A percentile compares a stretch with the other conserved stretches of the same genome.
These are phyloP conservation scores for Drosera capensis DNA, from an alignment of 148 eudicot genomes.

Conservation along the genomic window DNA sequence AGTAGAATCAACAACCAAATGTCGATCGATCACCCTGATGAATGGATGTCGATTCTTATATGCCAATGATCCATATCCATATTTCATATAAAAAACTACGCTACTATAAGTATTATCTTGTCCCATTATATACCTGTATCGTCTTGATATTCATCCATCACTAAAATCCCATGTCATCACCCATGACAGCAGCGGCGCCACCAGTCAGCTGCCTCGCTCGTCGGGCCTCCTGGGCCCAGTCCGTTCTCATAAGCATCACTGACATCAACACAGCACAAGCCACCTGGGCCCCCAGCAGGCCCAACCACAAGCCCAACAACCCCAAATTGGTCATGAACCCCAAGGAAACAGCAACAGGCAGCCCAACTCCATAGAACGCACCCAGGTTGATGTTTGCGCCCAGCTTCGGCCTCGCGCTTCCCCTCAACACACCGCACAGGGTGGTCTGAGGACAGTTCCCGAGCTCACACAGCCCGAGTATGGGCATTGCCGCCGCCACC, in stretches of 20 bases:
- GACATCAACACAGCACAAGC: conserved; percentile 25
- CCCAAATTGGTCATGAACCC: conserved; percentile 22
- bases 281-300: conserved; percentile 29
- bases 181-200: background rate
- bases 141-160: background rate
- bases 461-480: conserved; percentile 46
- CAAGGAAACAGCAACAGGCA: conserved; percentile 25
- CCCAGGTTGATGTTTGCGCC: conserved; percentile 46
- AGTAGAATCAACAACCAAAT: too few relatives aligned
- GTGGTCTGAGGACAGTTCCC: conserved; percentile 74
- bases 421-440: conserved; percentile 44
- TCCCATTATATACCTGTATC: background rate
- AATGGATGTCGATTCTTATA: too few relatives aligned
- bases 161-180: background rate
- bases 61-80: background rate
- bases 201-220: conserved; percentile 27
- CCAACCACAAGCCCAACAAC: conserved; percentile 40
- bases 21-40: too few relatives aligned
- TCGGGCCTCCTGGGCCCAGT: conserved; percentile 30
- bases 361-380: conserved; percentile 43
- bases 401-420: conserved; percentile 44
- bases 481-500: conserved; percentile 35
- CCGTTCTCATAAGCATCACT: conserved; percentile 12
- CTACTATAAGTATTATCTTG: too few relatives aligned
- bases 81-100: too few relatives aligned